Evolutionary conservation across 768 basidiomycete species (phyloP), one percentile per base, ranked within the genome.

Genomic region (Leccinum fibrillosum): DNA sequence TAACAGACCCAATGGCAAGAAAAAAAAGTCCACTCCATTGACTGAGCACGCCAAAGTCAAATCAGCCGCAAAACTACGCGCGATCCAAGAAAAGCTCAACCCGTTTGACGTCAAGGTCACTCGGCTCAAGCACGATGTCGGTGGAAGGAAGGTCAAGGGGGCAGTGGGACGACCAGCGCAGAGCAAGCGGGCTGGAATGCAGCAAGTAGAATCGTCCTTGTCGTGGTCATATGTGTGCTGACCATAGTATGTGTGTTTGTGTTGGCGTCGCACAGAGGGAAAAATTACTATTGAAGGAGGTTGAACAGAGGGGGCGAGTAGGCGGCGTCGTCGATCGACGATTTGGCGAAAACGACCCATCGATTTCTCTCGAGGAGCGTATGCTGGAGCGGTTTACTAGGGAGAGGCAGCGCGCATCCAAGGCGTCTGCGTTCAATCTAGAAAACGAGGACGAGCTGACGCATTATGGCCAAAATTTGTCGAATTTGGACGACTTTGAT

Each of bases 361-460:
- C 86, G 10, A 86, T 98, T 83, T 88, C 90, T n/a, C 78, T 94
- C 32, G 97, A 99, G 71, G 96, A 98, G 63, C 89, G 94, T 60
- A 98, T 98, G 88, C 80, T 98, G 37, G 94, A 96, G 73, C 88
- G 97, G 30, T 98, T 98, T 71, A 98, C 95, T 10, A 82, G 82
- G 62, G 95, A 98, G 74, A 78, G 93, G 59, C 92, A 95, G 69
- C 81, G 88, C 19, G 74, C 85, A 9, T 87, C 88, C 34, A 91
- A 88, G 73, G 86, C 88, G 44, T 79, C 77, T 9, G 78, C 84
- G 12, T 98, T 97, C 81, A 94, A 95, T 66, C 79, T 98, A 37
- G 94, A 94, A 58, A 92, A 92, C 60, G 94, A 94, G 63, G 90
- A 90, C 52, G 91, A 96, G 48, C 80, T 95, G 57, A 94, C 92